Conservation (phyloP, 108 stramenopile genomes). For the Cyclotella choctawhatcheeana region DNA sequence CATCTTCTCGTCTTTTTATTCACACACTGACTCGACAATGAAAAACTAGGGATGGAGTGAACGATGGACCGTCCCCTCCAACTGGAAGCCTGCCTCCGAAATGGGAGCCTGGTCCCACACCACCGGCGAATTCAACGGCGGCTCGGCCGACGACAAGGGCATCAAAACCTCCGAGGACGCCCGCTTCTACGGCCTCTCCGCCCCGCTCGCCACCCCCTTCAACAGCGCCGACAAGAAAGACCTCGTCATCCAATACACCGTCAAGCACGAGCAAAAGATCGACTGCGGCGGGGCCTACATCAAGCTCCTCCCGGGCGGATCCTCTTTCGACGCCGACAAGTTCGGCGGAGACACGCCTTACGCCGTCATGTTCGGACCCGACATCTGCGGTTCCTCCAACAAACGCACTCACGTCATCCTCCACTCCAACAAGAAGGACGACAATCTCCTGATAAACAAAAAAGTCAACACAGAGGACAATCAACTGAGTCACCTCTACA, state of each 20-base stretch:
- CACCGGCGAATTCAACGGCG: conserved; percentile 90
- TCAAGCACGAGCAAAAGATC: conserved; percentile 97
- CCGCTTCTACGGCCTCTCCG: conserved; percentile 96
- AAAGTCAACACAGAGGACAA: conserved; percentile 91
- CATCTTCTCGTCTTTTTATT: not conserved
- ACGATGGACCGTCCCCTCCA: conserved; percentile 92
- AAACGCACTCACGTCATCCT: conserved; percentile 97
- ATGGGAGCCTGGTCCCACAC: conserved; percentile 96
- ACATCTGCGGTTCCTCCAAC: conserved; percentile 95
- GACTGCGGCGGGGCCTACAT: conserved; percentile 99
- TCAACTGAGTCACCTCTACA: conserved; percentile 96
- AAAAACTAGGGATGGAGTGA: conserved; percentile 81
- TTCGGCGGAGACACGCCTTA: conserved; percentile 99
- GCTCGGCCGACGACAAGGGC: conserved; percentile 89
- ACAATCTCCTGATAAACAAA: conserved; percentile 96
- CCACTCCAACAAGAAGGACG: conserved; percentile 91
- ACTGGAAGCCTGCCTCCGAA: conserved; percentile 93
- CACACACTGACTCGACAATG: not conserved
- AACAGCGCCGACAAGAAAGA: conserved; percentile 87
- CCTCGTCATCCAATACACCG: conserved; percentile 95
- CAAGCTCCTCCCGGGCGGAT: conserved; percentile 91
- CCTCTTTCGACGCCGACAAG: conserved; percentile 71
- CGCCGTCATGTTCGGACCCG: conserved; percentile 99
- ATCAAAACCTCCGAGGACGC: conserved; percentile 93
- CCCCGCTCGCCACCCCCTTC: conserved; percentile 85